Evolutionary conservation across 768 basidiomycete genomes (phyloP).

Genomic region (Tulasnella sp.): DNA sequence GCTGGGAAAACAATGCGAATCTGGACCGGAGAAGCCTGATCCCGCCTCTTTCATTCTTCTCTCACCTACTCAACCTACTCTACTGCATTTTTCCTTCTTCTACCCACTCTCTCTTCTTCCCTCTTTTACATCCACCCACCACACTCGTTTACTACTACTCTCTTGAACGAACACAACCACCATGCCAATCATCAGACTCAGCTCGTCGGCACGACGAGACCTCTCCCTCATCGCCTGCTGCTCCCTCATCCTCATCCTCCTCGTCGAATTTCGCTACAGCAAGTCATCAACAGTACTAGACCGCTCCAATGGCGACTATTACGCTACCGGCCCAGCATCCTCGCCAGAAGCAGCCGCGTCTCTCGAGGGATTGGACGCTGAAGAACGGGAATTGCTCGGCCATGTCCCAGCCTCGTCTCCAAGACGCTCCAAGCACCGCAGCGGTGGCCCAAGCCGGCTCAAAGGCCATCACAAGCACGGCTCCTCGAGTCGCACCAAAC

Average conservation of each 20-base stretch:
- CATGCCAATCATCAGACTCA: not conserved
- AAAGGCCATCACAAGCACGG: not conserved
- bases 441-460: not conserved
- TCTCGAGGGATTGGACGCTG: not conserved
- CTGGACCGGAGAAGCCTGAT: not conserved
- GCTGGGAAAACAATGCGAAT: not conserved
- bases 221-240: slow-evolving; percentile 14
- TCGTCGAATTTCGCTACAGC: slow-evolving; percentile 13
- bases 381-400: not conserved
- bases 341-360: not conserved
- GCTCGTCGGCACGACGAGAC: slow-evolving; percentile 2
- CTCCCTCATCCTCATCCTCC: not conserved
- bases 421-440: not conserved
- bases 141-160: not conserved
- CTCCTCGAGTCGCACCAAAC: not conserved
- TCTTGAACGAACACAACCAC: not conserved
- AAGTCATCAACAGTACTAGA: not conserved
- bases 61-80: no score
- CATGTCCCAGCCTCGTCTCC: not conserved
- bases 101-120: not conserved
- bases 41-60: not conserved
- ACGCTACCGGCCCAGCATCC: not conserved
- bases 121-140: not conserved
- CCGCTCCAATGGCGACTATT: not conserved
- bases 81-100: no score